Conservation (phyloP, 164 flowering plant species). For the Euptelea pleiosperma region DNA sequence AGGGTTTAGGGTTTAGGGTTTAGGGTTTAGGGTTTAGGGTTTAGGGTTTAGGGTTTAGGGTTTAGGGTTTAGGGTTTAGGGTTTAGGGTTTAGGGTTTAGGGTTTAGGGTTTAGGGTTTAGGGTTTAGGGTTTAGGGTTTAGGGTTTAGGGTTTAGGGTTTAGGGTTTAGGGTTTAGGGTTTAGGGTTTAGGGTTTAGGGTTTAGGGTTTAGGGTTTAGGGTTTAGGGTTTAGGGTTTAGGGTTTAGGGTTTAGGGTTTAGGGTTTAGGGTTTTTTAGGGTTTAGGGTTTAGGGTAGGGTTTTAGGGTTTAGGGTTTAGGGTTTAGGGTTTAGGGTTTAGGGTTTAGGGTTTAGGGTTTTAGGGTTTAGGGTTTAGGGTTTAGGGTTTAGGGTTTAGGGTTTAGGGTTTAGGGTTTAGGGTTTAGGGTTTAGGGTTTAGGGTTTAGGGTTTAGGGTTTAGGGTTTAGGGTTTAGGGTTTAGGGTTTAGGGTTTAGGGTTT, state of each 20-base stretch:
- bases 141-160: constrained; percentile 21
- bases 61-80: constrained; percentile 23
- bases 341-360: constrained; percentile 10
- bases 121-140: constrained; percentile 20
- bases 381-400: constrained; percentile 17
- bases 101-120: constrained; percentile 19
- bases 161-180: constrained; percentile 18
- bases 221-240: constrained; percentile 15
- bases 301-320: constrained; percentile 13
- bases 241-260: constrained; percentile 19
- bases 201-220: constrained; percentile 3
- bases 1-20: constrained; percentile 17
- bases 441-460: constrained; percentile 19
- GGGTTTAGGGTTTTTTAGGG: constrained; percentile 13
- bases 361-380: constrained; percentile 16
- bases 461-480: constrained; percentile 18
- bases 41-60: constrained; percentile 20
- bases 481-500: constrained; percentile 18
- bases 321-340: constrained; percentile 16
- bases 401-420: constrained; percentile 22
- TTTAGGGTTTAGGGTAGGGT: constrained; percentile 16
- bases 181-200: constrained; percentile 14
- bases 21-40: constrained; percentile 18
- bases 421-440: constrained; percentile 21
- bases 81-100: constrained; percentile 20